Evolutionary conservation across 1,284 basidiomycete species (phyloP).

Genomic region (Cerioporus squamosus): DNA sequence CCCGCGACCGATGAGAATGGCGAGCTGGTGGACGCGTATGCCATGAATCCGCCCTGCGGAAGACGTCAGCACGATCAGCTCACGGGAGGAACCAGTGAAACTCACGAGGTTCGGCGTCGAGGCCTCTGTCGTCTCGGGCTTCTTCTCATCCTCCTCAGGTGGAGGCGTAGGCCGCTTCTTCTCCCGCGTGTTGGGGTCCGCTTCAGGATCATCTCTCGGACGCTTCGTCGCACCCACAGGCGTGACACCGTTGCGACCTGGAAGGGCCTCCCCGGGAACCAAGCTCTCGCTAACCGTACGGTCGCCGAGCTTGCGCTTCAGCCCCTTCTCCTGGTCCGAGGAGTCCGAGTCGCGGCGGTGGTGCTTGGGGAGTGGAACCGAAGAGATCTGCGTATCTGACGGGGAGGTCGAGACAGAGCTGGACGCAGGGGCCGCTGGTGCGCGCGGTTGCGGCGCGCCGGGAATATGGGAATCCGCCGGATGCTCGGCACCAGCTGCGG

Average conservation of each 20-base stretch:
- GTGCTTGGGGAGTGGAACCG: slow-evolving; percentile 11
- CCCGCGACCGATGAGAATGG: slow-evolving; percentile 74
- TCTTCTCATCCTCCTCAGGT: slow-evolving; percentile 49
- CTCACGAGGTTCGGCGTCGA: slow-evolving; percentile 53
- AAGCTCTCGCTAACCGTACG: slow-evolving; percentile 44
- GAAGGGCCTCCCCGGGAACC: slow-evolving; percentile 23
- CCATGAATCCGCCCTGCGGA: slow-evolving; percentile 67
- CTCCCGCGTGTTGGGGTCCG: slow-evolving; percentile 62
- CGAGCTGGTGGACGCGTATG: slow-evolving; percentile 70
- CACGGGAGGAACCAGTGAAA: slow-evolving; percentile 7
- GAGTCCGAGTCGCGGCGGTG: slow-evolving; percentile 32
- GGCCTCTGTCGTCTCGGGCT: slow-evolving; percentile 13
- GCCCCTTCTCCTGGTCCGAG: slow-evolving; percentile 55
- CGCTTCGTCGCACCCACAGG: slow-evolving; percentile 23
- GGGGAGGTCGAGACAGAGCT: neutral
- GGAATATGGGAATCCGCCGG: slow-evolving; percentile 26
- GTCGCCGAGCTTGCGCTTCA: slow-evolving; percentile 66
- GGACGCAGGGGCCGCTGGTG: slow-evolving; percentile 1
- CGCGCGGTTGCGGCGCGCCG: slow-evolving; percentile 13
- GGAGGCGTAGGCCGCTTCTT: slow-evolving; percentile 71
- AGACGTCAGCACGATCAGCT: neutral
- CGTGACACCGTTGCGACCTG: slow-evolving; percentile 28
- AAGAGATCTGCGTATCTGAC: neutral
- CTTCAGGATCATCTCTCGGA: slow-evolving; percentile 53
- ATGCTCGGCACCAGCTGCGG: slow-evolving; percentile 31